Conservation (phyloP, 208 protist species). For the Trypanosoma caninum region DNA sequence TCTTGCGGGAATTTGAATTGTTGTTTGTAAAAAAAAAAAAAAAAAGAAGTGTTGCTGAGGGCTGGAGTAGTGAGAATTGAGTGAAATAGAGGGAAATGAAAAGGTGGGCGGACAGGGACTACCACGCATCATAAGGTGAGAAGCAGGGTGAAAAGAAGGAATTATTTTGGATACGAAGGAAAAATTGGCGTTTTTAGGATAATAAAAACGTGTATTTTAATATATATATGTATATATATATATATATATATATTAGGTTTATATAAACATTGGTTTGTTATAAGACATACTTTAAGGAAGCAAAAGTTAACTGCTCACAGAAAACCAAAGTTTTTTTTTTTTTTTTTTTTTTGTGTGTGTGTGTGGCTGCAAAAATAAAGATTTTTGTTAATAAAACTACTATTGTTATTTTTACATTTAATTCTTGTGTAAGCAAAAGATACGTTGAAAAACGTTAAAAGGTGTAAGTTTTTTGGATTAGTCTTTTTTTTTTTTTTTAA, state of each 20-base stretch:
- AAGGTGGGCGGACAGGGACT: too few relatives aligned
- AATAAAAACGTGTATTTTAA: neutral
- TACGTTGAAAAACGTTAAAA: too few relatives aligned
- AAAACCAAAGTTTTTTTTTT: slow-evolving; percentile 7
- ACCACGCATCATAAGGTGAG: too few relatives aligned
- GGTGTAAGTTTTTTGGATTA: slow-evolving; percentile 2
- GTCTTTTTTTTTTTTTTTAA: slow-evolving; percentile 14
- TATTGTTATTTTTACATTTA: too few relatives aligned
- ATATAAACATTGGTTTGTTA: neutral
- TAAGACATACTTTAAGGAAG: neutral
- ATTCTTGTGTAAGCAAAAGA: too few relatives aligned
- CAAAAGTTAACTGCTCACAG: neutral
- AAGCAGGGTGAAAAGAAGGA: neutral
- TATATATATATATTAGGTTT: too few relatives aligned
- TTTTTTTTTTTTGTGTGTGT: slow-evolving; percentile 7
- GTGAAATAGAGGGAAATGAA: too few relatives aligned
- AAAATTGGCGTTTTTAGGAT: neutral
- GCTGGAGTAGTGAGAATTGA: too few relatives aligned
- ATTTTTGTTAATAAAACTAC: neutral
- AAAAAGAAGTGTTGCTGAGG: too few relatives aligned
- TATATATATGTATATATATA: slow-evolving; percentile 20
- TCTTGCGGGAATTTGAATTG: too few relatives aligned
- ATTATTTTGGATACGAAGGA: neutral
- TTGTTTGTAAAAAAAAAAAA: too few relatives aligned
- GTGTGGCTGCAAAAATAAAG: too few relatives aligned